Evolutionary conservation across 257 asterid species (phyloP), one percentile per base, ranked within the genome.

Genomic region (Ocimum tenuiflorum): DNA sequence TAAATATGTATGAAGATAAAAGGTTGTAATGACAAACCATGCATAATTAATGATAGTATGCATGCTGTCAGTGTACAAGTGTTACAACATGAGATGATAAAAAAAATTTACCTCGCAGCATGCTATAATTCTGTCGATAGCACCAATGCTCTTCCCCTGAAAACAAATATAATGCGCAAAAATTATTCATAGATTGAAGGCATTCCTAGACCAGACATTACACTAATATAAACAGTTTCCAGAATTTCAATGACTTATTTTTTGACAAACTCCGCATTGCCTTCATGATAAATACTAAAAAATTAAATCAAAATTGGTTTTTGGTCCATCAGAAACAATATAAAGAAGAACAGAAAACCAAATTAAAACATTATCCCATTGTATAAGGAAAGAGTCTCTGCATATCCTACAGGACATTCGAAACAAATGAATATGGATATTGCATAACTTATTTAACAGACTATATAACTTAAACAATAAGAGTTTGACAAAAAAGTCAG

Each of bases 81-180:
- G 52, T 55, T 63, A 19, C 39, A 52, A 63, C 31, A 47, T 43
- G 66, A 56, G 46, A 50, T 57, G 74, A 51, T 53, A 66, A 38
- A 67, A 73, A 6, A 61, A 15, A 67, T 71, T 49, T 69, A 92
- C 99, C 96, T 86, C 94, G 62, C 96, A 89, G 71, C 99, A 92
- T 33, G 88, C 41, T 39, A 90, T 51, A 76, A 86, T 68, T 66
- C 84, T 80, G 68, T 94, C 97, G 31, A 78, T 71, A 35, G 83
- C 76, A 39, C 94, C 87, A 60, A 60, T 49, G 67, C 57, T 85
- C 83, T 85, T 86, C 80, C 65, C 86, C 86, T 80, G 91, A 66
- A 67, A 48, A 74, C 80, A 79, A 53, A 80, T 58, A 75, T 12
- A 73, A 66, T 38, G 60, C 66, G 62, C 53, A 69, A 73, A 38